Evolutionary conservation across 345 rosid genomes (phyloP), one percentile per base, ranked within the genome.

Genomic region (Bruguiera gymnorhiza): DNA sequence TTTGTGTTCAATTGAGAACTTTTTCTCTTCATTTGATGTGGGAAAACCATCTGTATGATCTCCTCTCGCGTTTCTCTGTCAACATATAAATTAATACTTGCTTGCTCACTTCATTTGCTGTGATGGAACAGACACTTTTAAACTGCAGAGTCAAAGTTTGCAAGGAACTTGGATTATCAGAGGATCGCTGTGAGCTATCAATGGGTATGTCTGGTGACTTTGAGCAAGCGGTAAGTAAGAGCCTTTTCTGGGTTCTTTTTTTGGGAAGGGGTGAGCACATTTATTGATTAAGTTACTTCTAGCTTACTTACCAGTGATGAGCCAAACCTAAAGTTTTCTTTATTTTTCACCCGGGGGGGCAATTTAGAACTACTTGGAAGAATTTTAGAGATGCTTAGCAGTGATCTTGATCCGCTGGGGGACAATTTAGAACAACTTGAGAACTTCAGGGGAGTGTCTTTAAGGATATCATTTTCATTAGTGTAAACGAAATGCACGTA

Each of bases 171-270:
- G 87, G 88, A 73, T 78, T 85, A 80, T 60, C 71, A 39, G 96
- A 85, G 87, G 86, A 86, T 67, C 80, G 85, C 30, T 89, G 88
- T 69, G 97, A 93, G 81, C 85, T 93, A 43, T 93, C 98, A 16
- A 93, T 91, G 97, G 97, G 97, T 78, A 93, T 93, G 98, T 93
- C 97, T 0, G 83, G 90, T 67, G 98, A 93, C 75, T 93, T 87
- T 68, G 96, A 93, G 87, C 85, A 73, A 86, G 98, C 97, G 46
- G 97, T 91, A 80, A 73, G 78, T 10, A 66, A 51, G 39, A 31
- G 13, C 5, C 50, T 55, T 30, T 59, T 1, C 6, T 27, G 39
- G 3, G 7, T 31, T 27, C 29, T 43, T 43, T 15, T 0, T 39
- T 10, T 39, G 3, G 48, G 48, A 37, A 3, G 13, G 48, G 16